A percentile compares a stretch with the other conserved stretches of the same genome.
These are phyloP conservation scores for Verticillium alfalfae DNA, from an alignment of 2,329 filamentous ascomycete genomes.

Conservation along the genomic window DNA sequence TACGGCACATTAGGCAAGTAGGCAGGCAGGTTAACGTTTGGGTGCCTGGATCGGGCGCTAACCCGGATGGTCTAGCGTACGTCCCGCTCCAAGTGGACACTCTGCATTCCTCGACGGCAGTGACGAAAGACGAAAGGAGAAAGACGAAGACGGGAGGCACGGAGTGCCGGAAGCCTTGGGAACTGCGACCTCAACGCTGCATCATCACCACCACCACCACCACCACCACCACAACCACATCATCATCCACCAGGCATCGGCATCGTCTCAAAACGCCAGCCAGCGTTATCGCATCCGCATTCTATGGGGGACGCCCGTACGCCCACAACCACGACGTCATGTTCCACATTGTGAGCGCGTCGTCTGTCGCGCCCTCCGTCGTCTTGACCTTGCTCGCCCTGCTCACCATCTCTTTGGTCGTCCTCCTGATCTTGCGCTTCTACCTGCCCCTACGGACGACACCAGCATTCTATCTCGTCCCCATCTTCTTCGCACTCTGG, in stretches of 20 bases:
- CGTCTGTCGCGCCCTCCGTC: slow-evolving; percentile 69
- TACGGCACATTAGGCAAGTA: too few species aligned
- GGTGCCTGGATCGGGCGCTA: too few species aligned
- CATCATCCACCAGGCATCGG: background rate
- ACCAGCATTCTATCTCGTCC: slow-evolving; percentile 81
- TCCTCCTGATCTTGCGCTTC: slow-evolving; percentile 79
- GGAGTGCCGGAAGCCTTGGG: background rate
- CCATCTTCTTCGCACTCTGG: slow-evolving; percentile 93
- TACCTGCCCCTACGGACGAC: slow-evolving; percentile 89
- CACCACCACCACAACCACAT: too few species aligned
- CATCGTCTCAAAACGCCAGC: background rate
- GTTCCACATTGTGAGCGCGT: slow-evolving; percentile 45
- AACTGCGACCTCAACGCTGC: background rate
- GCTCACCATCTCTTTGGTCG: slow-evolving; percentile 66
- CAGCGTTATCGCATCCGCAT: background rate
- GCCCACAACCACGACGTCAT: slow-evolving; percentile 17
- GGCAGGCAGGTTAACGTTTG: too few species aligned
- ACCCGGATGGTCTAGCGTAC: too few species aligned
- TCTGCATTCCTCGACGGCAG: too few species aligned
- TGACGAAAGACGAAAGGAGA: background rate
- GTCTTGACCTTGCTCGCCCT: slow-evolving; percentile 72
- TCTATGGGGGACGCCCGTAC: background rate
- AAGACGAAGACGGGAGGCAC: background rate
- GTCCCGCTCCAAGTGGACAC: too few species aligned
- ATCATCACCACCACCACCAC: too few species aligned